These are phyloP conservation scores for Goffeauzyma gilvescens DNA, from an alignment of 768 basidiomycete genomes.

Conservation along the genomic window DNA sequence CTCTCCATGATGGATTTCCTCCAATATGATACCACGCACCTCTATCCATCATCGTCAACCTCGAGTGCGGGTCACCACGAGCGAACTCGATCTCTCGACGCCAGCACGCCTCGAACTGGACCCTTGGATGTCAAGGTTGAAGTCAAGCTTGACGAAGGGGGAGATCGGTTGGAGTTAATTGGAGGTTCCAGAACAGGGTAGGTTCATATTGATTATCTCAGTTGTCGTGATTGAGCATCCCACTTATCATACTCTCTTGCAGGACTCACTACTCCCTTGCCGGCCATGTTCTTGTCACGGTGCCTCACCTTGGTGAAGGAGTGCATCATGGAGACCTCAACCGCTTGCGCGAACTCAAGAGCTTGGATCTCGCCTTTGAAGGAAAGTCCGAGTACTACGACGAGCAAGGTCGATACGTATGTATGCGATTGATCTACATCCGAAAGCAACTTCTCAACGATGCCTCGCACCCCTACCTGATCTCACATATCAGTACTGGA, in stretches of 20 bases:
- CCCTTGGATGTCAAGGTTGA: constrained; percentile 10
- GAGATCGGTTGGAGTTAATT: constrained; percentile 18
- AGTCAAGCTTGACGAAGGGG: constrained; percentile 16
- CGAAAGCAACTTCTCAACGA: too few species aligned
- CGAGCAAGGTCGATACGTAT: constrained; percentile 44
- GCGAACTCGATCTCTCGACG: too few species aligned
- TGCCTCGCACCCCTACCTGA: constrained; percentile 43
- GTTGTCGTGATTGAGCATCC: background rate
- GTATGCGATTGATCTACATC: constrained; percentile 2
- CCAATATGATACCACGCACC: too few species aligned
- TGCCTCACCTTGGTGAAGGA: constrained; percentile 40
- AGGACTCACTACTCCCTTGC: constrained; percentile 77
- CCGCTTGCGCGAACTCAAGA: constrained; percentile 15
- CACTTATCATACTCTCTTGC: background rate
- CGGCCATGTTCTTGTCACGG: constrained; percentile 51
- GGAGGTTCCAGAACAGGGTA: constrained; percentile 24
- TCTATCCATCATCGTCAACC: too few species aligned
- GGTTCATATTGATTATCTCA: constrained; percentile 3
- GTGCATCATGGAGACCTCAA: constrained; percentile 36
- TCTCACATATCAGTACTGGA: too few species aligned
- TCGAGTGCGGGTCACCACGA: too few species aligned
- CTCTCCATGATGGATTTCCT: too few species aligned
- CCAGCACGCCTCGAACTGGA: background rate
- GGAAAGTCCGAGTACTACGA: constrained; percentile 63
- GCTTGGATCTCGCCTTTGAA: constrained; percentile 55